Base-by-base conservation (phyloP, 1,284 basidiomycete genomes). In the Cryptococcus sp. region DNA sequence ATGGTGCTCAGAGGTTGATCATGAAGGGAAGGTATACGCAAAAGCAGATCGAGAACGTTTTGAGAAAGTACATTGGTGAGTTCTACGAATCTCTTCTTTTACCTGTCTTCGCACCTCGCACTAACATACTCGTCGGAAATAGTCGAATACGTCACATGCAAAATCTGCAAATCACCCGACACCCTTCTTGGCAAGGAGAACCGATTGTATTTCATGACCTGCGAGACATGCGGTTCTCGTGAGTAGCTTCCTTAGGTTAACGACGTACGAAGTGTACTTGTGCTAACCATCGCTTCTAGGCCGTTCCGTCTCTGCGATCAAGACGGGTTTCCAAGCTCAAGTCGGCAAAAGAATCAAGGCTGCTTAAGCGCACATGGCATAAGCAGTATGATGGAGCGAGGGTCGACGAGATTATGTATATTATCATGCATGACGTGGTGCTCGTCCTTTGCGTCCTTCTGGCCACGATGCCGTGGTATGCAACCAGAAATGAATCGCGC, bases 121-220 rank as follows among this genome's bases (percentile, higher is more conserved):
- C 29, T 34, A 13, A 34, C 8, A 5, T 34, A 13, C 29, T n/a
- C 8, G 26, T 4, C 13, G 29, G 25, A 19, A 48, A 19, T 57
- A 94, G 94, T 95, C 68, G 95, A 99, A 81, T 99, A 99, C 81
- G 96, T 99, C 58, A 97, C 93, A 44, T 99, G 95, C 86, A 96
- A 97, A 81, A 99, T 95, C 41, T 99, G 95, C 85, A 98, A 97
- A 82, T 97, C 94, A 4, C 92, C 93, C 52, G 94, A 98, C 77
- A 99, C 95, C 5, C 85, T 95, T 20, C 85, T 99, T 48, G 89
- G 89, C 49, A 98, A 98, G 80, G 93, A 98, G 81, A 97, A 98
- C 80, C 91, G 95, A 80, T 92, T 99, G 75, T 98, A 95, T 84
- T 99, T 99, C 84, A 93, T 99, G 85, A 87, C 91, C 0, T 98